A percentile compares a stretch with the other conserved stretches of the same genome.
Evolutionary conservation across 1,139 yeast genomes (phyloP).

Genomic region (Saccharomyces hybrid): DNA sequence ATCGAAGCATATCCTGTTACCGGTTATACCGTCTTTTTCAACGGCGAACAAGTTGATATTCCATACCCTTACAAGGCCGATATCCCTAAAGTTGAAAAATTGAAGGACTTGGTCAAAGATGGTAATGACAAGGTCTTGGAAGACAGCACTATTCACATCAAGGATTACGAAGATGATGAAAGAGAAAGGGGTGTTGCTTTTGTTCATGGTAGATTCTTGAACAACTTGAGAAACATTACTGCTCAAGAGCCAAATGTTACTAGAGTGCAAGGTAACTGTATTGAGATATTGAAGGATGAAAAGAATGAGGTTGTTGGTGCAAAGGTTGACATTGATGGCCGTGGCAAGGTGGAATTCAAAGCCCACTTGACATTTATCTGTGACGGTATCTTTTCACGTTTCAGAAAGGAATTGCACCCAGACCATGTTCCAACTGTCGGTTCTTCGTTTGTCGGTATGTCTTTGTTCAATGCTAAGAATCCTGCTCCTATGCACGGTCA

Average conservation of each 20-base stretch:
- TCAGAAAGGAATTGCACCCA: constrained; percentile 62
- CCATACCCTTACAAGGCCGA: constrained; percentile 66
- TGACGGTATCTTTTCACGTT: constrained; percentile 92
- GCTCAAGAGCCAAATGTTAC: constrained; percentile 62
- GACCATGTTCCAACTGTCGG: constrained; percentile 57
- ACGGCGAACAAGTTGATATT: constrained; percentile 47
- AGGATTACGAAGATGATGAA: constrained; percentile 54
- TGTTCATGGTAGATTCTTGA: constrained; percentile 84
- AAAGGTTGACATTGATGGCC: constrained; percentile 36
- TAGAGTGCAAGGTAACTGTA: constrained; percentile 74
- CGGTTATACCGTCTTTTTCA: constrained; percentile 75
- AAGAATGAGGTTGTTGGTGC: constrained; percentile 63
- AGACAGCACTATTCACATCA: constrained; percentile 43
- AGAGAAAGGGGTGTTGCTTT: constrained; percentile 74
- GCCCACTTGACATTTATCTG: constrained; percentile 70
- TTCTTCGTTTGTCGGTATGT: constrained; percentile 82
- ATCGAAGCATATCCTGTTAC: constrained; percentile 72
- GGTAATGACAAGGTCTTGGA: constrained; percentile 46
- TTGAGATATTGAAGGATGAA: constrained; percentile 47
- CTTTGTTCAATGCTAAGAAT: constrained; percentile 59
- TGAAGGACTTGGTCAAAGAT: constrained; percentile 45
- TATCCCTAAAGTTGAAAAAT: constrained; percentile 40
- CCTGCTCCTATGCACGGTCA: constrained; percentile 80
- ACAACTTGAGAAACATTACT: constrained; percentile 69
- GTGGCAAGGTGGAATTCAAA: constrained; percentile 35